Evolutionary conservation across 2,329 filamentous ascomycete genomes (phyloP).

Genomic region (Nemania sp.): DNA sequence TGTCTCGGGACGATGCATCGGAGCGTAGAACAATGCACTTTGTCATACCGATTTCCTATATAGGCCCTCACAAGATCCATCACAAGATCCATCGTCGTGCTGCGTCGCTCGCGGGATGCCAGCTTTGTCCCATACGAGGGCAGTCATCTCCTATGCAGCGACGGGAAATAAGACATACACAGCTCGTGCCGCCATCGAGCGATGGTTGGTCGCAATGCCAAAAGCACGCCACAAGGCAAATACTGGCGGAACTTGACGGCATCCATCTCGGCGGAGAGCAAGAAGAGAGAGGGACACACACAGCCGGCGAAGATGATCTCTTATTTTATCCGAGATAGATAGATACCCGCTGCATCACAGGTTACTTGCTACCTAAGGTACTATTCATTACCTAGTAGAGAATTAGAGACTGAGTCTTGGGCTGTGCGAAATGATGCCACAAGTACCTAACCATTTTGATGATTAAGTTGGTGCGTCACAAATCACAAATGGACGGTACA

Average conservation of each 20-base stretch:
- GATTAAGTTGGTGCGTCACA: no score
- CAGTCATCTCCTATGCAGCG: not conserved
- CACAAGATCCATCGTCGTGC: not conserved
- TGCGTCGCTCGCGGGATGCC: not conserved
- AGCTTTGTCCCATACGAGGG: not conserved
- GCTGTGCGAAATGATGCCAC: no score
- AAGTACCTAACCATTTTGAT: no score
- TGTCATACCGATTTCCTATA: not conserved
- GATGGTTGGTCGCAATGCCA: not conserved
- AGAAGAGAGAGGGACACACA: no score
- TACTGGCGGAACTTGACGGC: slow-evolving; percentile 23
- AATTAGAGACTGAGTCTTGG: not conserved
- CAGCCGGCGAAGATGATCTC: slow-evolving; percentile 6
- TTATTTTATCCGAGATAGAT: not conserved
- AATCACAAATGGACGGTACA: no score
- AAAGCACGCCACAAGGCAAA: slow-evolving; percentile 20
- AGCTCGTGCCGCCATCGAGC: not conserved
- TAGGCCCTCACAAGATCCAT: not conserved
- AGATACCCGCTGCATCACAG: no score
- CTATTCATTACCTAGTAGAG: not conserved
- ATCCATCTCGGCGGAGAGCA: slow-evolving; percentile 8
- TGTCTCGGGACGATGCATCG: slow-evolving; percentile 2
- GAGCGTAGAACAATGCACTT: slow-evolving; percentile 1
- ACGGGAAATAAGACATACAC: not conserved
- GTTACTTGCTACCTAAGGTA: no score